A percentile compares a stretch with the other conserved stretches of the same genome.
Evolutionary conservation across 2,329 filamentous ascomycete genomes (phyloP).

Genomic region (Diaporthe citrichinensis): DNA sequence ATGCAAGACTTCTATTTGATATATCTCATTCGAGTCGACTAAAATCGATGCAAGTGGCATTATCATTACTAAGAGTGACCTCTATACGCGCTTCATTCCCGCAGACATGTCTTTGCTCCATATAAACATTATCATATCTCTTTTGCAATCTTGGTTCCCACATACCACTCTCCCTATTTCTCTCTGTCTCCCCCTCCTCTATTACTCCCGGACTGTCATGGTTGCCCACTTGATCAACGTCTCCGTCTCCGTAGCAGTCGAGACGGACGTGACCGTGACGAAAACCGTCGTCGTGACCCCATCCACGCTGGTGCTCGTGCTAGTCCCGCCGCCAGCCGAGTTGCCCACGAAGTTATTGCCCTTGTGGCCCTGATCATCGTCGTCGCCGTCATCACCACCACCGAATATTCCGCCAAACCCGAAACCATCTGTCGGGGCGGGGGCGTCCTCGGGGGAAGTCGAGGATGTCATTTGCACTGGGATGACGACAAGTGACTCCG

Average conservation of each 20-base stretch:
- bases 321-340: constrained; percentile 27
- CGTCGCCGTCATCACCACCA: constrained; percentile 2
- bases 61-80: constrained; percentile 10
- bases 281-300: constrained; percentile 39
- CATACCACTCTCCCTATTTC: background rate
- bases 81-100: constrained; percentile 1
- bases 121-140: constrained; percentile 29
- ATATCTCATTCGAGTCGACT: background rate
- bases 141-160: background rate
- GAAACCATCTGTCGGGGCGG: constrained; percentile 17
- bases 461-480: constrained; percentile 18
- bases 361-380: background rate
- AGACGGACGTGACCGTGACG: constrained; percentile 39
- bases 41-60: constrained; percentile 5
- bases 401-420: background rate
- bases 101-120: background rate
- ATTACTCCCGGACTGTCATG: constrained; percentile 18
- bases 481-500: constrained; percentile 12
- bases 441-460: constrained; percentile 9
- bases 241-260: constrained; percentile 38
- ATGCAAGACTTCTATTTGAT: background rate
- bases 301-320: constrained; percentile 32
- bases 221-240: constrained; percentile 28
- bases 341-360: constrained; percentile 24
- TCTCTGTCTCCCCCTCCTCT: background rate